These are phyloP conservation scores for Monascus purpureus DNA, from an alignment of 495 filamentous ascomycete species.

Conservation along the genomic window DNA sequence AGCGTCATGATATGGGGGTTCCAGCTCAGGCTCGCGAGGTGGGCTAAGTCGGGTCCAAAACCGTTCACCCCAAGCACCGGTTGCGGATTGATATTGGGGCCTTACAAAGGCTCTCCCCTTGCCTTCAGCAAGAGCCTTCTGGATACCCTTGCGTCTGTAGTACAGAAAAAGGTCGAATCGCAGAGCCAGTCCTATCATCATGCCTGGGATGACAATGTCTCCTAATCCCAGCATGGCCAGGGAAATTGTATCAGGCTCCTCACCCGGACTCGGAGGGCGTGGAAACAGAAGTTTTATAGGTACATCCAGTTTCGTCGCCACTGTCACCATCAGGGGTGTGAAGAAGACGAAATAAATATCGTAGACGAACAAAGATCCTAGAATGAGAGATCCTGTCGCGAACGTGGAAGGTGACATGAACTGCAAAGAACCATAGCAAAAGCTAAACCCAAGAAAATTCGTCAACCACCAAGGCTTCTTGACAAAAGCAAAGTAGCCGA, in stretches of 20 bases:
- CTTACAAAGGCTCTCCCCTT: conserved; percentile 26
- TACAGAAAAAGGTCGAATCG: conserved; percentile 81
- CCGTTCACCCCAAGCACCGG: conserved; percentile 66
- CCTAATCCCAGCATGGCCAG: conserved; percentile 84
- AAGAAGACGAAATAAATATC: conserved; percentile 97
- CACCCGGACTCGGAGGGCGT: conserved; percentile 34
- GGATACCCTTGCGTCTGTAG: conserved; percentile 48
- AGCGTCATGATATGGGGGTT: conserved; percentile 28
- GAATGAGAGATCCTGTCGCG: conserved; percentile 61
- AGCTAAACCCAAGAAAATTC: conserved; percentile 75
- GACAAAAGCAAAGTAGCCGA: conserved; percentile 56
- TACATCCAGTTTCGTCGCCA: conserved; percentile 78
- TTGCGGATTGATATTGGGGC: conserved; percentile 44
- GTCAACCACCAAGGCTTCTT: conserved; percentile 66
- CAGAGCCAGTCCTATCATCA: conserved; percentile 76
- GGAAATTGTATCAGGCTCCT: conserved; percentile 25
- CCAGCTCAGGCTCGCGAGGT: conserved; percentile 13
- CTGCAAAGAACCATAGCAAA: conserved; percentile 69
- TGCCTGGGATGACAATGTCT: conserved; percentile 87
- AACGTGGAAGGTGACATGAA: conserved; percentile 88
- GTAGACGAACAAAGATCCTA: conserved; percentile 75
- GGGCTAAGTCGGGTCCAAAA: conserved; percentile 52
- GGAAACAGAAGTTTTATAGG: conserved; percentile 90
- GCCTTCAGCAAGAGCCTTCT: conserved; percentile 22
- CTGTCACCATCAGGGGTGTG: conserved; percentile 92